phyloP scores from a whole-genome alignment of 2,329 filamentous ascomycete species.

The Penicillium sp. region DNA sequence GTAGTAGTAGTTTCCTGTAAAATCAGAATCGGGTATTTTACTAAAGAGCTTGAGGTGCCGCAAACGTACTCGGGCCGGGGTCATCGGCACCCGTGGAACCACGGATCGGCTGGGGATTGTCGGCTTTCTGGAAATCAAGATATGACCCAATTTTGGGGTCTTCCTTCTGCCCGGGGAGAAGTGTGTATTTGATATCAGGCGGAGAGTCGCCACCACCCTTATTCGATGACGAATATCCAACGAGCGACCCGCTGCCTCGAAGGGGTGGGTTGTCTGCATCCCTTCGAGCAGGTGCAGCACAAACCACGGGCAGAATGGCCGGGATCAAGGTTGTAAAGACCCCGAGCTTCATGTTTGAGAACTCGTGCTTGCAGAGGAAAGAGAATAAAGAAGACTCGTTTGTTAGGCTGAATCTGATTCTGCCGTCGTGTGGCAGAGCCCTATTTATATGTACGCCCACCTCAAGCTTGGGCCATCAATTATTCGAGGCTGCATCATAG shows the following conservation, averaged over 20 bases:
- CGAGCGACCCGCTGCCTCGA: constrained; percentile 31
- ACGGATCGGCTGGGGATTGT: constrained; percentile 58
- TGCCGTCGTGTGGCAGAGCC: neutral
- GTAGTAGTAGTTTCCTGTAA: constrained; percentile 47
- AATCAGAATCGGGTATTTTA: neutral
- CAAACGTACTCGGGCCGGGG: constrained; percentile 50
- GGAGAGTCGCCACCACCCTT: constrained; percentile 38
- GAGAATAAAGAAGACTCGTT: neutral
- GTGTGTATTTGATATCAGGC: constrained; percentile 40
- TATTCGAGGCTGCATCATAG: too few relatives aligned
- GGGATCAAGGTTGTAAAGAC: constrained; percentile 2
- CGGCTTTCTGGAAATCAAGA: constrained; percentile 55
- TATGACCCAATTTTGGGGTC: constrained; percentile 53
- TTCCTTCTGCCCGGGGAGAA: constrained; percentile 54
- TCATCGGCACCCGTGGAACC: constrained; percentile 54
- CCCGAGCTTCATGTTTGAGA: constrained; percentile 16
- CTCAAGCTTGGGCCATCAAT: neutral
- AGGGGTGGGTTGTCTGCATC: constrained; percentile 27
- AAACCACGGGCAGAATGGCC: constrained; percentile 12
- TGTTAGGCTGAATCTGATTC: neutral
- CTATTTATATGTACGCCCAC: neutral
- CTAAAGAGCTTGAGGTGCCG: neutral
- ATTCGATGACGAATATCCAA: constrained; percentile 44
- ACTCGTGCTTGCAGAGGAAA: too few relatives aligned
- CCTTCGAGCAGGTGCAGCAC: constrained; percentile 25